phyloP scores from a whole-genome alignment of 148 eudicot genomes.

The Rhododendron williamsianum region DNA sequence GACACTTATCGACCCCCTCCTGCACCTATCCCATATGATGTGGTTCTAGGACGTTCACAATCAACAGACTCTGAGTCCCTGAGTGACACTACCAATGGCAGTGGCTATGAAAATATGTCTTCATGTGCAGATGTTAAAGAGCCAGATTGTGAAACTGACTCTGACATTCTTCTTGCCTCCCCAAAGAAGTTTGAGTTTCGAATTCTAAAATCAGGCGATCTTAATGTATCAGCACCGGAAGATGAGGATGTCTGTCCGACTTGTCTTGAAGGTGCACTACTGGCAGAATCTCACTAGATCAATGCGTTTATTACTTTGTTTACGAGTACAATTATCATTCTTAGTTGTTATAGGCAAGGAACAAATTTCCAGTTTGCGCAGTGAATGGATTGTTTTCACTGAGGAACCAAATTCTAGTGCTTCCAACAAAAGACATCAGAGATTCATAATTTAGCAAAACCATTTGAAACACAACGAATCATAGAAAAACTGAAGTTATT shows the following conservation, averaged over 20 bases:
- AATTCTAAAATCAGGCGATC: conserved; percentile 31
- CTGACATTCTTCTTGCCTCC: conserved; percentile 48
- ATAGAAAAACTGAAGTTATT: not conserved
- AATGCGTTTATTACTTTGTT: not conserved
- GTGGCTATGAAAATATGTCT: conserved; percentile 22
- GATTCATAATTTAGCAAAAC: not conserved
- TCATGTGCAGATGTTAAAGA: conserved; percentile 26
- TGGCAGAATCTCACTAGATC: conserved; percentile 3
- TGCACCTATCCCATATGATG: conserved; percentile 77
- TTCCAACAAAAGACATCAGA: not conserved
- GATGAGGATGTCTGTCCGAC: conserved; percentile 89
- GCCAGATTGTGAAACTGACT: conserved; percentile 32
- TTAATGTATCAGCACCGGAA: conserved; percentile 30
- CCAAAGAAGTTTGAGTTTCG: conserved; percentile 56
- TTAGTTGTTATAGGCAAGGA: not conserved
- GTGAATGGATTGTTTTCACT: not conserved
- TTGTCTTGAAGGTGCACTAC: conserved; percentile 75
- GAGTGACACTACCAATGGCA: conserved; percentile 21
- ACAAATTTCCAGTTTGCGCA: not conserved
- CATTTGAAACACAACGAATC: not conserved
- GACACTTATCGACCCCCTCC: conserved; percentile 85
- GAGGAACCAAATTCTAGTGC: not conserved
- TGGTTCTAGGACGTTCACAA: conserved; percentile 61
- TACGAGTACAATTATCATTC: not conserved
- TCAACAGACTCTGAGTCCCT: conserved; percentile 24